phyloP scores from a whole-genome alignment of 495 filamentous ascomycete species.

The Tuber microsphaerosporum region DNA sequence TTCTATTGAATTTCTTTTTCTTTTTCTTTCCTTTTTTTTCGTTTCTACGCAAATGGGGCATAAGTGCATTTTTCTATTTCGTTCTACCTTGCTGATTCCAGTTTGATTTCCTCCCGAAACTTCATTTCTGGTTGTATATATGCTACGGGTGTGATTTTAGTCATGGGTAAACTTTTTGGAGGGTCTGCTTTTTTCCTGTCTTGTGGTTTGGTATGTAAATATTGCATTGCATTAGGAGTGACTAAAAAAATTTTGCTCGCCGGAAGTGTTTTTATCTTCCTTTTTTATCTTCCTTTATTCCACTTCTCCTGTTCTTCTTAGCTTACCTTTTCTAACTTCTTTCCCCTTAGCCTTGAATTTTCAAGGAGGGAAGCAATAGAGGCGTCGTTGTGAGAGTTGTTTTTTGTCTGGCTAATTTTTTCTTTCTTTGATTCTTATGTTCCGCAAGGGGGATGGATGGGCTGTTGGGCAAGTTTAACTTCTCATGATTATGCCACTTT shows the following conservation, averaged over 20 bases:
- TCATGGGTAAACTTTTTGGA: background rate
- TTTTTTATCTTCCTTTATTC: background rate
- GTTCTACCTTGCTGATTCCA: background rate
- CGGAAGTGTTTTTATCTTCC: background rate
- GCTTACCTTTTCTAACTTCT: background rate
- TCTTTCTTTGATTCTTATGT: background rate
- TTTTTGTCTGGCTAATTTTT: background rate
- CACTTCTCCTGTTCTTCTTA: background rate
- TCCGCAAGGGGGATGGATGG: background rate
- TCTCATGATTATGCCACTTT: background rate
- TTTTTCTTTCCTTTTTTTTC: background rate
- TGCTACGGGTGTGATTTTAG: background rate
- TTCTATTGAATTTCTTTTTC: constrained; percentile 5
- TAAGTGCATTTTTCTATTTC: background rate
- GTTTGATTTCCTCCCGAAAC: background rate
- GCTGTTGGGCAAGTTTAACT: background rate
- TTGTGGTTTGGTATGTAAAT: constrained; percentile 14
- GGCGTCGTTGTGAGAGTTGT: background rate
- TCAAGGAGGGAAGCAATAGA: background rate
- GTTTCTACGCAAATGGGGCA: background rate
- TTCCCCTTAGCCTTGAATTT: constrained; percentile 7
- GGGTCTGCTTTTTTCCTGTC: constrained; percentile 6
- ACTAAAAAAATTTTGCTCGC: background rate
- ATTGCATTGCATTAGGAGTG: constrained; percentile 20
- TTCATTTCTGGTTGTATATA: background rate